Evolutionary conservation across 768 basidiomycete species (phyloP).

Genomic region (Phylloporus sp.): DNA sequence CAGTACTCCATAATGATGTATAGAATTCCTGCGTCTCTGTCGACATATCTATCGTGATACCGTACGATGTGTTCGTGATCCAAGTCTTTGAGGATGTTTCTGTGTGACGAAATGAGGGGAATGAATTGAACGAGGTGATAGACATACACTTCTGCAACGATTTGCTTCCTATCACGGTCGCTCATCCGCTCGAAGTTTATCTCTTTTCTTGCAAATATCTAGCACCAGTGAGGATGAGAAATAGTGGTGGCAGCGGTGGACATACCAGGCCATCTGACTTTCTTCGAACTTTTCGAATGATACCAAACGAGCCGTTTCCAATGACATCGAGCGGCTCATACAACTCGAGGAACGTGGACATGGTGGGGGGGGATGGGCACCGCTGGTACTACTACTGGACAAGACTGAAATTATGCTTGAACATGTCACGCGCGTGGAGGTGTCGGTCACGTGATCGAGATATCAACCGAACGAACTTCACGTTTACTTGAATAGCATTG

Average conservation of each 20-base stretch:
- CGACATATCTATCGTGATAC: constrained; percentile 89
- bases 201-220: constrained; percentile 91
- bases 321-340: constrained; percentile 91
- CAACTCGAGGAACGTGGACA: constrained; percentile 54
- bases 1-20: constrained; percentile 99
- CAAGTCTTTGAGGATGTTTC: constrained; percentile 94
- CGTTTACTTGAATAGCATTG: too few relatives aligned
- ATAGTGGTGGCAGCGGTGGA: constrained; percentile 18
- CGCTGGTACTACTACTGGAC: constrained; percentile 9
- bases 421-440: constrained; percentile 24
- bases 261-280: constrained; percentile 79
- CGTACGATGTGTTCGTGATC: constrained; percentile 96
- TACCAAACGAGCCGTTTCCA: constrained; percentile 96
- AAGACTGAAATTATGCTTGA: constrained; percentile 22
- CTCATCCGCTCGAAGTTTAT: constrained; percentile 97
- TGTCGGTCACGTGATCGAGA: constrained; percentile 28
- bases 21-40: constrained; percentile 84
- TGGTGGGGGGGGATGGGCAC: constrained; percentile 3
- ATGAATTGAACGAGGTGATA: background rate
- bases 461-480: background rate
- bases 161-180: constrained; percentile 93
- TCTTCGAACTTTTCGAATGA: constrained; percentile 90
- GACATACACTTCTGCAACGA: constrained; percentile 94
- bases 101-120: constrained; percentile 28
- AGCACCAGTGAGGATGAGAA: constrained; percentile 1